Conservation (phyloP, 2,329 filamentous ascomycete species). For the Paraphoma chrysanthemicola region DNA sequence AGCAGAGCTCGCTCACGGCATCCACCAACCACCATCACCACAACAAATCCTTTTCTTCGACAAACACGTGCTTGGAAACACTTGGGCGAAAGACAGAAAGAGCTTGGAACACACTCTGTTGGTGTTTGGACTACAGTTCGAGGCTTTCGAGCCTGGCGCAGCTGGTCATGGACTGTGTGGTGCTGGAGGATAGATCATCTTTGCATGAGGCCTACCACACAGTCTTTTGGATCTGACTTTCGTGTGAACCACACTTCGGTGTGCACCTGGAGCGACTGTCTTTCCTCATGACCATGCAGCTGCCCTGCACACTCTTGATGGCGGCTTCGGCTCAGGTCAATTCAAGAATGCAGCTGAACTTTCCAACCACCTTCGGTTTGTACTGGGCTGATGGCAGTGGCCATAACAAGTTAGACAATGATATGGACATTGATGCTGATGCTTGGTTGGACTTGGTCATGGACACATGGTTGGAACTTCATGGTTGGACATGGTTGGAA, state of each 20-base stretch:
- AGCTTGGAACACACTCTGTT: slow-evolving; percentile 6
- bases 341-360: slow-evolving; percentile 13
- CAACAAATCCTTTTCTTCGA: not conserved
- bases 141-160: slow-evolving; percentile 10
- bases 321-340: slow-evolving; percentile 13
- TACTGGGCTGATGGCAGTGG: slow-evolving; percentile 4
- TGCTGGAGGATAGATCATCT: slow-evolving; percentile 19
- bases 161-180: slow-evolving; percentile 12
- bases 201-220: slow-evolving; percentile 14
- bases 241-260: not conserved
- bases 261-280: not conserved
- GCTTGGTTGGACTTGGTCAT: slow-evolving; percentile 2
- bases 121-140: slow-evolving; percentile 5
- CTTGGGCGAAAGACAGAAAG: slow-evolving; percentile 6
- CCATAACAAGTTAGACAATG: not conserved
- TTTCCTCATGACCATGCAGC: not conserved
- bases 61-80: not conserved
- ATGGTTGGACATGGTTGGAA: not conserved
- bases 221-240: slow-evolving; percentile 1
- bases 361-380: slow-evolving; percentile 6
- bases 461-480: not conserved
- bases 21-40: not conserved
- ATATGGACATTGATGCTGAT: slow-evolving; percentile 9
- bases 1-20: slow-evolving; percentile 9
- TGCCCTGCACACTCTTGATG: slow-evolving; percentile 12